Evolutionary conservation across 805 yeast species (phyloP).

Genomic region (Teunomyces stri): DNA sequence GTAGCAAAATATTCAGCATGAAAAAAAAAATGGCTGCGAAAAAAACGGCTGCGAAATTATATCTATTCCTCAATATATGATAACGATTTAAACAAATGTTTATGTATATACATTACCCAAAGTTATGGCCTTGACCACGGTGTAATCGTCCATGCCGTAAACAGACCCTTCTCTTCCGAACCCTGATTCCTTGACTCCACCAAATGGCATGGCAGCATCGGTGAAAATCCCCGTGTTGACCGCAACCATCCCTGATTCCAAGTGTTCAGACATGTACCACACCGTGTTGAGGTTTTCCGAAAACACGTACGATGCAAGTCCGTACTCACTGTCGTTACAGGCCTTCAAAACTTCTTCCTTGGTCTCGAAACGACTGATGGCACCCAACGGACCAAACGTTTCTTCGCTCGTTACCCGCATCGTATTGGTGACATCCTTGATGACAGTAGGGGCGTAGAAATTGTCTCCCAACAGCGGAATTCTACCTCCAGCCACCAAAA

Average conservation of each 20-base stretch:
- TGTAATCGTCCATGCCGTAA: slow-evolving; percentile 61
- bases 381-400: slow-evolving; percentile 66
- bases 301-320: slow-evolving; percentile 61
- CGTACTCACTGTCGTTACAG: slow-evolving; percentile 56
- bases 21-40: background rate
- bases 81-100: background rate
- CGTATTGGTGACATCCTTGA: slow-evolving; percentile 49
- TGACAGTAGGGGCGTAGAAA: slow-evolving; percentile 55
- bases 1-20: slow-evolving; percentile 45
- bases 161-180: slow-evolving; percentile 70
- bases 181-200: slow-evolving; percentile 67
- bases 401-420: slow-evolving; percentile 55
- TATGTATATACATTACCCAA: slow-evolving; percentile 42
- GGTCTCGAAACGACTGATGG: slow-evolving; percentile 52
- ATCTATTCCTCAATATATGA: background rate
- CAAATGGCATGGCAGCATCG: slow-evolving; percentile 54
- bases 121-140: slow-evolving; percentile 50
- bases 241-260: slow-evolving; percentile 66
- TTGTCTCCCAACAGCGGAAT: slow-evolving; percentile 47
- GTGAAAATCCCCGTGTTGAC: slow-evolving; percentile 59
- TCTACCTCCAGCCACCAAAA: slow-evolving; percentile 51
- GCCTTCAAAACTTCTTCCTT: slow-evolving; percentile 50
- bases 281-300: slow-evolving; percentile 50
- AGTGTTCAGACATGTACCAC: slow-evolving; percentile 51
- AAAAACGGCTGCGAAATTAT: background rate